Evolutionary conservation across 2,329 filamentous ascomycete genomes (phyloP).

Genomic region (Coleophoma eucalyptorum): DNA sequence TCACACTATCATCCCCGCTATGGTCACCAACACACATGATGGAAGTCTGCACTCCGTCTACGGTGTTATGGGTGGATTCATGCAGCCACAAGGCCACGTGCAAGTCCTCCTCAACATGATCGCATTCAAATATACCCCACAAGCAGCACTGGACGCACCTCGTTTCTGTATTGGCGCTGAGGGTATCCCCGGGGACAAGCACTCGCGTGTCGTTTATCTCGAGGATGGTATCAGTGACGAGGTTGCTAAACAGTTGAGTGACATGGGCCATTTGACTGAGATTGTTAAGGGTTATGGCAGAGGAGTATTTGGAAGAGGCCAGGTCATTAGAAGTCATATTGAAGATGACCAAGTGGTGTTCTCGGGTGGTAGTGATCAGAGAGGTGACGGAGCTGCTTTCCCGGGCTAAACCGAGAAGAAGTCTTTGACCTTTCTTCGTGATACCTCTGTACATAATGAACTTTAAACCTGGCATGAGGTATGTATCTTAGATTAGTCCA

Average conservation of each 20-base stretch:
- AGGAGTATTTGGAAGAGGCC: slow-evolving; percentile 76
- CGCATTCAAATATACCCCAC: slow-evolving; percentile 75
- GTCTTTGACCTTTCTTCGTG: too few species aligned
- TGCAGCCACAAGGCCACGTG: slow-evolving; percentile 96
- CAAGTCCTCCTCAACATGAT: slow-evolving; percentile 90
- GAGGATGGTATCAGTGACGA: slow-evolving; percentile 77
- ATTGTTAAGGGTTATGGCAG: slow-evolving; percentile 64
- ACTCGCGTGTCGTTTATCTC: slow-evolving; percentile 63
- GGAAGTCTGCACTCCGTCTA: slow-evolving; percentile 78
- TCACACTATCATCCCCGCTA: slow-evolving; percentile 94
- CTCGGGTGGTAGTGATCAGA: slow-evolving; percentile 83
- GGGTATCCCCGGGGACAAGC: slow-evolving; percentile 59
- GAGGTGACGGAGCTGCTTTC: slow-evolving; percentile 74
- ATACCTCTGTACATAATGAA: too few species aligned
- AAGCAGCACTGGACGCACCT: slow-evolving; percentile 86
- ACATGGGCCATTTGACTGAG: slow-evolving; percentile 69
- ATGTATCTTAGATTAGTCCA: too few species aligned
- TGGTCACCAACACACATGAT: slow-evolving; percentile 76
- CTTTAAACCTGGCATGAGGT: too few species aligned
- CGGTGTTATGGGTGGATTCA: slow-evolving; percentile 97
- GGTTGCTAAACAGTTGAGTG: slow-evolving; percentile 62
- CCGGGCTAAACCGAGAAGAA: slow-evolving; percentile 34
- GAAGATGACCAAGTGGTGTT: slow-evolving; percentile 76
- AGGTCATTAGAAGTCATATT: slow-evolving; percentile 75
- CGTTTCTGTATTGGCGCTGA: slow-evolving; percentile 78